Evolutionary conservation across 179 eudicot genomes (phyloP), one percentile per base, ranked within the genome.

Genomic region (Patellifolia procumbens): DNA sequence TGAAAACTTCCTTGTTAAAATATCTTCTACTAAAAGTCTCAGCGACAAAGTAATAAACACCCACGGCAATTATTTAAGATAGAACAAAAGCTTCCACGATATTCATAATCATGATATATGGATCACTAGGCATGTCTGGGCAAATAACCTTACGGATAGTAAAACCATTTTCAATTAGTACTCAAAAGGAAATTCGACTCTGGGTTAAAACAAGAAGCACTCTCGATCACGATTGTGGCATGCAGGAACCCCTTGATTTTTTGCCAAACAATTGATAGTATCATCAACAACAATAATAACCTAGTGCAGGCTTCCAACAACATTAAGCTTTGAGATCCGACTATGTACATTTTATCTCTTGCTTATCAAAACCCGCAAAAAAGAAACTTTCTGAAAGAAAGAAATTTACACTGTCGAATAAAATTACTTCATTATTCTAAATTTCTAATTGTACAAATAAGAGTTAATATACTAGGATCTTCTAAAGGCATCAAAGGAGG

Each of bases 371-470:
- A 63, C 7, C 46, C 2, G 1, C 26, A 7, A 13, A 62, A 37
- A 62, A 11, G 34, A 16, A 4, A 19, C n/a, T 31, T 62, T 7
- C 67, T 34, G 24, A 62, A 34, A n/a, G 68, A 63, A 42, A 6
- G 10, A 8, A 7, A 8, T 63, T 32, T 46, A 34, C 68, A 34
- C 13, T 34, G 62, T 37, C 45, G 16, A 34, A 6, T 9, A 45
- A 35, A 63, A 19, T 63, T 35, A 13, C 63, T 59, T 60, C 20
- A 59, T 60, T n/a, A 60, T n/a, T n/a, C n/a, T n/a, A n/a, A n/a
- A n/a, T n/a, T n/a, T n/a, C n/a, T n/a, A 16, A 32, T 62, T 32
- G 10, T 32, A 62, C 34, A 62, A 19, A 2, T 19, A 12, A n/a
- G n/a, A 9, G 24, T 6, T n/a, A 56, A 32, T 7, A 19, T 34